Evolutionary conservation across 2,329 filamentous ascomycete genomes (phyloP).

Genomic region (Ascocoryne sarcoides): DNA sequence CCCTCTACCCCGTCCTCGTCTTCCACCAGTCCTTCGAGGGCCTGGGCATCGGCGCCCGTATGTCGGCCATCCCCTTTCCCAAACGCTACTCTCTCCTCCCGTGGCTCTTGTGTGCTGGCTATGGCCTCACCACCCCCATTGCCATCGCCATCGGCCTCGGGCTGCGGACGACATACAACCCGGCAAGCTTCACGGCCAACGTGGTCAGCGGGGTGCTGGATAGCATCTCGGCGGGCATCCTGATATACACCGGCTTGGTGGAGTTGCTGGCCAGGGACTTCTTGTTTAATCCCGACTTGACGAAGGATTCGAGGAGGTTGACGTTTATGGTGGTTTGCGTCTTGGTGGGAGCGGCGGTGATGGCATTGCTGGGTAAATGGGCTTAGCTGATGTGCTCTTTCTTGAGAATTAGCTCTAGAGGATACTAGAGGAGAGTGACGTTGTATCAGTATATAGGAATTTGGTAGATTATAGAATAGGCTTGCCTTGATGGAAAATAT

Average conservation of each 20-base stretch:
- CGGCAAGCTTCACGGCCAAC: slow-evolving; percentile 33
- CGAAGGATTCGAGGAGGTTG: slow-evolving; percentile 29
- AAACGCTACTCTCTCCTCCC: slow-evolving; percentile 35
- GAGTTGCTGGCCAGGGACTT: slow-evolving; percentile 59
- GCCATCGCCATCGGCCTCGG: slow-evolving; percentile 42
- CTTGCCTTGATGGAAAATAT: no score
- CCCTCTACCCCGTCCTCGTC: slow-evolving; percentile 50
- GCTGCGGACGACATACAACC: slow-evolving; percentile 34
- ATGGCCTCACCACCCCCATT: slow-evolving; percentile 44
- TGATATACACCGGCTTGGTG: slow-evolving; percentile 42
- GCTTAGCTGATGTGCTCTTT: slow-evolving; percentile 28
- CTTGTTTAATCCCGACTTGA: slow-evolving; percentile 64
- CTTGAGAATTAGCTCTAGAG: no score
- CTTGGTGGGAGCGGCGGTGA: slow-evolving; percentile 35
- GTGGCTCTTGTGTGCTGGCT: slow-evolving; percentile 39
- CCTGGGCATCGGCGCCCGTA: slow-evolving; percentile 51
- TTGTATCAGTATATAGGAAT: no score
- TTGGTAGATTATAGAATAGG: no score
- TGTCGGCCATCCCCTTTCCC: slow-evolving; percentile 47
- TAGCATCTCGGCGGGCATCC: slow-evolving; percentile 38
- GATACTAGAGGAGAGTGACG: no score
- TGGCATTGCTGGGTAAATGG: slow-evolving; percentile 44
- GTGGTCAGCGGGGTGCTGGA: slow-evolving; percentile 39
- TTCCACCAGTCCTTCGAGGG: slow-evolving; percentile 59
- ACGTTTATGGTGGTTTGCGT: slow-evolving; percentile 36